phyloP scores from a whole-genome alignment of 2,329 filamentous ascomycete genomes.

The Monosporascus sp. region DNA sequence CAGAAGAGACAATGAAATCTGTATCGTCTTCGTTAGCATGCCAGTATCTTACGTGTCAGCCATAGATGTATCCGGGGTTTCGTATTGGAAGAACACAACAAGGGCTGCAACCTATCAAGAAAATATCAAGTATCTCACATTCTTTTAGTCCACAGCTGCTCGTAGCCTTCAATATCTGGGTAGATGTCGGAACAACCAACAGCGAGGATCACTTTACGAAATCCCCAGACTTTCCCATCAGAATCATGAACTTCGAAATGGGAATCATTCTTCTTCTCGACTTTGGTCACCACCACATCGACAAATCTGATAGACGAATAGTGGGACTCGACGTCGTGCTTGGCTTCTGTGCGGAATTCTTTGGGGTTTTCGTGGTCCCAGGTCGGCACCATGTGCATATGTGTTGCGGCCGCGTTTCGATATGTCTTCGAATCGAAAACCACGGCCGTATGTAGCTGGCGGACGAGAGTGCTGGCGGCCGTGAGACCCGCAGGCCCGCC shows the following conservation, averaged over 20 bases:
- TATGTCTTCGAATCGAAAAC: slow-evolving; percentile 15
- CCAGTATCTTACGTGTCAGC: background rate
- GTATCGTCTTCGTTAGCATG: background rate
- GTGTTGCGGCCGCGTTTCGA: slow-evolving; percentile 8
- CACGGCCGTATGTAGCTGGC: slow-evolving; percentile 16
- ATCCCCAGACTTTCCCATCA: slow-evolving; percentile 8
- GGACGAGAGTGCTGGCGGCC: slow-evolving; percentile 11
- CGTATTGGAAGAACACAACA: too few relatives aligned
- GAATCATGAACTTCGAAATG: slow-evolving; percentile 28
- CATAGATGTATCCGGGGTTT: too few relatives aligned
- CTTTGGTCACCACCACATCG: slow-evolving; percentile 8
- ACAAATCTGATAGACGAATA: slow-evolving; percentile 13
- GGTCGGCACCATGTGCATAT: slow-evolving; percentile 15
- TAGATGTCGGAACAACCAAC: slow-evolving; percentile 10
- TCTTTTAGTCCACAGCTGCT: slow-evolving; percentile 8
- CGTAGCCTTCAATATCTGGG: slow-evolving; percentile 13
- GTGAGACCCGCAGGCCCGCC: slow-evolving; percentile 18
- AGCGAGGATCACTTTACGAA: slow-evolving; percentile 14
- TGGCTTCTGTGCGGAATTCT: slow-evolving; percentile 8
- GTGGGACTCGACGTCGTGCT: slow-evolving; percentile 4
- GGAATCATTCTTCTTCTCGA: slow-evolving; percentile 11
- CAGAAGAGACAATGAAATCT: slow-evolving; percentile 18
- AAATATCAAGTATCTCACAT: slow-evolving; percentile 7
- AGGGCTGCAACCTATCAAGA: too few relatives aligned
- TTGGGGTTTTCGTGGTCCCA: slow-evolving; percentile 15